Evolutionary conservation across 805 yeast species (phyloP), one percentile per base, ranked within the genome.

Genomic region (Maudiozyma bulderi): DNA sequence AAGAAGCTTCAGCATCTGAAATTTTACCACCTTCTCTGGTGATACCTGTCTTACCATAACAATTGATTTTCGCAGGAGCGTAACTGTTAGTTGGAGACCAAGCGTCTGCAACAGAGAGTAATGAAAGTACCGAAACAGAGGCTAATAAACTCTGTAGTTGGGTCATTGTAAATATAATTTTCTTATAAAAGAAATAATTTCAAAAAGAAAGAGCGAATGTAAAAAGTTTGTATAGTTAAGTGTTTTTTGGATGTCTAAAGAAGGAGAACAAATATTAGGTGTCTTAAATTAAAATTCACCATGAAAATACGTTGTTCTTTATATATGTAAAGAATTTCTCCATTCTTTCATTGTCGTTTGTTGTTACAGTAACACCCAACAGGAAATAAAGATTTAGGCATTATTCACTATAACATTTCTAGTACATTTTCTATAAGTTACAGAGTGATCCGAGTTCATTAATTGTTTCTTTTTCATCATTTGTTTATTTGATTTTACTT

Each of bases 51-150:
- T 58, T 50, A 49, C 62, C 64, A 0, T 85, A 84, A 63, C 86
- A 81, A 1, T 70, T 63, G 3, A 80, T 74, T 11, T 65, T 61
- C 0, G 77, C 81, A 1, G 87, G 87, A 0, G 81, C 83, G 53
- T 81, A 81, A 1, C 76, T 71, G 48, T 74, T 72, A 0, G 77
- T 71, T 1, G 81, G 81, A 2, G 57, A 55, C 58, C 57, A 56
- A 15, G 56, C 62, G n/a, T 48, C 35, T 0, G 47, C 59, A 2
- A 32, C 41, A 13, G 37, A n/a, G 7, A 42, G 11, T 10, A 42
- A 31, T 30, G 34, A 30, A 8, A 42, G 35, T 7, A 42, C 35
- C 35, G 44, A 30, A 32, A 20, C 44, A 31, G 44, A 30, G 13
- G 29, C 44, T n/a, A 42, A 6, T 8, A 42, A 13, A 20, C 14